A percentile compares a stretch with the other conserved stretches of the same genome.
Conservation (phyloP, 73 alveolate species). For the Tetrahymena elliotti region DNA sequence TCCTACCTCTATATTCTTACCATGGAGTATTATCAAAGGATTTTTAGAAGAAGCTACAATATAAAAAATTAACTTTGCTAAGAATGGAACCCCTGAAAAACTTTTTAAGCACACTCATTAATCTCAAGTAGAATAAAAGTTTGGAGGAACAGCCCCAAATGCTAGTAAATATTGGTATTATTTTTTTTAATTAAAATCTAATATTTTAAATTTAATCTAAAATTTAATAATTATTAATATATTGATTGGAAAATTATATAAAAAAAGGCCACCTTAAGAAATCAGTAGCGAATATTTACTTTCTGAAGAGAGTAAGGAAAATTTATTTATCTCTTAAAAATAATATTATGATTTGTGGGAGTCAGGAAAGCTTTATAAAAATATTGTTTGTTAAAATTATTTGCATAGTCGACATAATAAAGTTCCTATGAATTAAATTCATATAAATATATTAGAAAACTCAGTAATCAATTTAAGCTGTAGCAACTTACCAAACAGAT, state of each 20-base stretch:
- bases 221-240: too few relatives aligned
- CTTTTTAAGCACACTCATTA: constrained; percentile 3
- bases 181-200: too few relatives aligned
- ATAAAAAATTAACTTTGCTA: constrained; percentile 3
- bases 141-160: constrained; percentile 29
- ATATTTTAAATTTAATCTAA: too few relatives aligned
- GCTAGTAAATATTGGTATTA: not conserved
- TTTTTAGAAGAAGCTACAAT: constrained; percentile 46
- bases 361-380: not conserved
- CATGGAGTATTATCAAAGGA: constrained; percentile 45
- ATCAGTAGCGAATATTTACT: not conserved
- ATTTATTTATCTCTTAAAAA: not conserved
- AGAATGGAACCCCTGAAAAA: not conserved
- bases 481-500: not conserved
- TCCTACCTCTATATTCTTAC: constrained; percentile 27
- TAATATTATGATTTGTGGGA: not conserved
- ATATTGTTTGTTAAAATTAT: not conserved
- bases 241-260: not conserved
- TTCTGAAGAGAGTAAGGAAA: not conserved
- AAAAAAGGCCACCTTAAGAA: not conserved
- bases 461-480: not conserved
- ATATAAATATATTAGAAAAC: not conserved
- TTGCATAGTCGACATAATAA: not conserved
- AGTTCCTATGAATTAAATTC: not conserved
- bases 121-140: constrained; percentile 6